These are phyloP conservation scores for Penicillium hesseltinei DNA, from an alignment of 2,329 filamentous ascomycete species.

Conservation along the genomic window DNA sequence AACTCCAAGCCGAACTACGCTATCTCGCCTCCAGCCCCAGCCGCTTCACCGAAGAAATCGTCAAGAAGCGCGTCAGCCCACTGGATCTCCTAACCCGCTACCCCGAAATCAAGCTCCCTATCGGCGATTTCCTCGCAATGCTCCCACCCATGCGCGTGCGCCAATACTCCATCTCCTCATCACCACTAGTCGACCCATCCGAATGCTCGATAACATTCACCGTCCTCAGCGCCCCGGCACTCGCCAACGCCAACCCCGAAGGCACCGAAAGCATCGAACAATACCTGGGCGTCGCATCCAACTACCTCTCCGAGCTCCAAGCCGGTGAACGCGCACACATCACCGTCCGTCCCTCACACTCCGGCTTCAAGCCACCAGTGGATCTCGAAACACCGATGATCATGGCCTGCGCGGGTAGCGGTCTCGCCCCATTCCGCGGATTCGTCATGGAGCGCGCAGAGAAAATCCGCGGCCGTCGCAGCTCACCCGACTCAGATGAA, in stretches of 20 bases:
- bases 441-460: conserved; percentile 62
- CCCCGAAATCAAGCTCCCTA: conserved; percentile 57
- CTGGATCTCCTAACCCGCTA: conserved; percentile 69
- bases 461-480: conserved; percentile 27
- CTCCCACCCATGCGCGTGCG: conserved; percentile 73
- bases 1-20: conserved; percentile 43
- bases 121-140: conserved; percentile 67
- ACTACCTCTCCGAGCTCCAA: conserved; percentile 54
- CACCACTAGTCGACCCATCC: conserved; percentile 59
- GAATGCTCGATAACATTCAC: conserved; percentile 66
- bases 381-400: conserved; percentile 39
- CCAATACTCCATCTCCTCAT: conserved; percentile 79
- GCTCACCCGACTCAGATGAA: conserved; percentile 12
- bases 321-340: conserved; percentile 35
- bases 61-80: conserved; percentile 53
- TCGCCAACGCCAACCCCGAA: conserved; percentile 39
- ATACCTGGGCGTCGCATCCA: conserved; percentile 61
- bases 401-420: conserved; percentile 47
- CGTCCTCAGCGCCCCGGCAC: conserved; percentile 58
- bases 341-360: conserved; percentile 35
- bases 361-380: conserved; percentile 37
- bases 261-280: conserved; percentile 42
- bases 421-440: conserved; percentile 62
- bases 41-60: conserved; percentile 50
- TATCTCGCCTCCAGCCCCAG: conserved; percentile 31